A percentile compares a stretch with the other conserved stretches of the same genome.
Conservation (phyloP, 2,329 filamentous ascomycete genomes). For the Phyllosticta citriasiana region DNA sequence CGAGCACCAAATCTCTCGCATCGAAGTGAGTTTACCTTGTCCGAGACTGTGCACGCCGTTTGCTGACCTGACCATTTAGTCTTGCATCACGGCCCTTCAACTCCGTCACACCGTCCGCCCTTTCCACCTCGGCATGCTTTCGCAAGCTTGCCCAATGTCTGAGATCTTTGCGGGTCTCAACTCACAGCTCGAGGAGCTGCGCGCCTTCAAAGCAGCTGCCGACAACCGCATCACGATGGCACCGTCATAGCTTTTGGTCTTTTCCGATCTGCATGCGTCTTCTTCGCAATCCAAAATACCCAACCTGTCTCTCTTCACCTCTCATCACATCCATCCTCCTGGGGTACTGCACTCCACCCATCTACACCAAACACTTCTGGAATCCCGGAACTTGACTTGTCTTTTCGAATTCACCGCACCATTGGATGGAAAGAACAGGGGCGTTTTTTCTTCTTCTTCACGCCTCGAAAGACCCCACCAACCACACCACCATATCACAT, state of each 20-base stretch:
- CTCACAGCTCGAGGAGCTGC: conserved; percentile 53
- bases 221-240: conserved; percentile 13
- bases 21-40: conserved; percentile 59
- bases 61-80: conserved; percentile 42
- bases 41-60: not conserved
- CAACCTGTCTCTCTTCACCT: not conserved
- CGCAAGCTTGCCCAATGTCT: conserved; percentile 68
- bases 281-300: not conserved
- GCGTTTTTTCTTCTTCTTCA: not conserved
- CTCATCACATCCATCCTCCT: not conserved
- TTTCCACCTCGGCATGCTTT: conserved; percentile 55
- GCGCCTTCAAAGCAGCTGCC: conserved; percentile 42
- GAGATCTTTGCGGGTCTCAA: conserved; percentile 56
- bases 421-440: not conserved
- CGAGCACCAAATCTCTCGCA: conserved; percentile 88
- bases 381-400: not conserved
- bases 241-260: not conserved
- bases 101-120: conserved; percentile 72
- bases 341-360: not conserved
- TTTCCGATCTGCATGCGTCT: not conserved
- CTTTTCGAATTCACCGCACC: too few relatives aligned
- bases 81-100: conserved; percentile 68
- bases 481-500: not conserved
- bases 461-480: not conserved
- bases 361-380: not conserved